Evolutionary conservation across 768 basidiomycete genomes (phyloP), one percentile per base, ranked within the genome.

Genomic region (Pleurotus platypus): DNA sequence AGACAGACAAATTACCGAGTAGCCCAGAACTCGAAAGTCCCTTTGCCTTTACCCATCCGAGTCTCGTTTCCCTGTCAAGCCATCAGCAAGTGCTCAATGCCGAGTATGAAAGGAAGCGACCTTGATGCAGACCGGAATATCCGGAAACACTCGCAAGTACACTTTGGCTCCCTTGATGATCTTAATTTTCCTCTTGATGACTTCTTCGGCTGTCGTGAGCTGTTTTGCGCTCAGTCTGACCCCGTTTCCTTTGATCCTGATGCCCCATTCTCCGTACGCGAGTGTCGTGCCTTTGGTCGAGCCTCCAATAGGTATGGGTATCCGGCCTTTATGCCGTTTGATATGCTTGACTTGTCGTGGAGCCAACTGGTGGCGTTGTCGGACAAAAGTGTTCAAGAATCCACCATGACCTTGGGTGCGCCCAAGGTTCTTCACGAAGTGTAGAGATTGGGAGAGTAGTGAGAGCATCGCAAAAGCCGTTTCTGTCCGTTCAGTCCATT

Each of bases 21-120:
- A 26, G 95, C 92, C 97, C 97, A 99, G 69, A 81, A 98, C 67
- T 98, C 97, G 64, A 98, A 98, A 0, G 90, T 84, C 46, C 97
- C 97, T 71, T 99, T 99, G 58, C 97, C 97, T 74, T 98, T 98
- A 50, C 97, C 97, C 97, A 98, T 98, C 80, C 97, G 90, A 4
- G 94, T 95, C 72, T 98, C 95, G 64, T 97, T 98, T 55, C 97
- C 96, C 91, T 94, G 58, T 5, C 57, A 24, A 13, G 12, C 4
- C 24, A 35, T 35, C 45, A 27, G 27, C n/a, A 7, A 20, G 60
- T 11, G n/a, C n/a, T 45, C 20, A 16, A 4, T 13, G 9, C 35
- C 20, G 13, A 48, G 48, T 35, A 46, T 1, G 12, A 27, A 49
- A 15, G 38, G 5, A 64, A 30, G 78, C 45, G 58, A 92, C 93